Conservation (phyloP, 1,284 basidiomycete genomes). For the Schizophyllum amplum region DNA sequence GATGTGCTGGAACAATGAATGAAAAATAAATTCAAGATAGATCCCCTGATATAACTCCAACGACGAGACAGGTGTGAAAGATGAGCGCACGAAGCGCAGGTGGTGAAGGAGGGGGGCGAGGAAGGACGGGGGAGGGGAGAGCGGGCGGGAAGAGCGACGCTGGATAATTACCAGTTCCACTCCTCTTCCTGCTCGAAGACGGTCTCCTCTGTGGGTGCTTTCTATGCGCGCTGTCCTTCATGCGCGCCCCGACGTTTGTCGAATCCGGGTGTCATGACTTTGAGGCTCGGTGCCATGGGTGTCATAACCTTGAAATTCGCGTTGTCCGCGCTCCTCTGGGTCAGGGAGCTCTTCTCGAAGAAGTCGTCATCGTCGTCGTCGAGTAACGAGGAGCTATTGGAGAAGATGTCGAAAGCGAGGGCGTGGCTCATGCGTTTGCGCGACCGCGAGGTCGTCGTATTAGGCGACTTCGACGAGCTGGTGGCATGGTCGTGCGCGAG, state of each 20-base stretch:
- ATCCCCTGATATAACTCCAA: too few species aligned
- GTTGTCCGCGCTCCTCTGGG: not conserved
- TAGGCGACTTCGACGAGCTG: slow-evolving; percentile 23
- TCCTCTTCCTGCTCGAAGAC: not conserved
- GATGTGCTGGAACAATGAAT: too few species aligned
- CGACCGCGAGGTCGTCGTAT: slow-evolving; percentile 17
- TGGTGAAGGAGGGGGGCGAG: too few species aligned
- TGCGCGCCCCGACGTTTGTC: not conserved
- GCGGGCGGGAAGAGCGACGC: too few species aligned
- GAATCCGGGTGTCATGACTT: slow-evolving; percentile 8
- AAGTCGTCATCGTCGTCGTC: slow-evolving; percentile 9
- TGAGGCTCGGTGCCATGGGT: slow-evolving; percentile 14
- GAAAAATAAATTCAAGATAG: too few species aligned
- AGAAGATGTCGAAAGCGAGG: too few species aligned
- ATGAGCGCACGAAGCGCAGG: too few species aligned
- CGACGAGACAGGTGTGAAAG: too few species aligned
- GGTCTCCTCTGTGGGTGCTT: not conserved
- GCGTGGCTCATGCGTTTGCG: not conserved
- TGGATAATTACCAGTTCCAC: not conserved
- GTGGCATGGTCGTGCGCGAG: not conserved
- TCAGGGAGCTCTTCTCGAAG: not conserved
- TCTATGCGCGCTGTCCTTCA: too few species aligned
- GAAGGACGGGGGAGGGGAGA: too few species aligned
- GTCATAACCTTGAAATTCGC: too few species aligned
- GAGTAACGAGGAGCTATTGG: slow-evolving; percentile 14